phyloP scores from a whole-genome alignment of 1,139 yeast species.

The Magnusiomyces paraingens region DNA sequence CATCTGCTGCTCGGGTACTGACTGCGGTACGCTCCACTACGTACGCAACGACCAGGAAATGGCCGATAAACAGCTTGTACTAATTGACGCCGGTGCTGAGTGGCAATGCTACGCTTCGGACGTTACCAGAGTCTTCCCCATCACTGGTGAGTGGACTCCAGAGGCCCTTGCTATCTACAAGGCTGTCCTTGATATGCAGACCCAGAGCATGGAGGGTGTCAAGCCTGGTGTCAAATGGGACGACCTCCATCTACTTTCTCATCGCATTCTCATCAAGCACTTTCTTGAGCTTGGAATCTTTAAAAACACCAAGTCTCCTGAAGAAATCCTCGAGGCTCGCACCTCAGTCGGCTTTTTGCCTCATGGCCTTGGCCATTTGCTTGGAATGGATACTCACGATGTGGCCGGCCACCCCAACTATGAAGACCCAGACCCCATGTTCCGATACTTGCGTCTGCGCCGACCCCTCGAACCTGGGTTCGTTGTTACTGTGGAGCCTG shows the following conservation, averaged over 20 bases:
- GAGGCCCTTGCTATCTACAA: slow-evolving; percentile 81
- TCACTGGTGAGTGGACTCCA: slow-evolving; percentile 79
- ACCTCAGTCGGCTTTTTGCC: slow-evolving; percentile 81
- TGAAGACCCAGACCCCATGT: slow-evolving; percentile 69
- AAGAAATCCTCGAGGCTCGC: slow-evolving; percentile 63
- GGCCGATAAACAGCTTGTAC: slow-evolving; percentile 53
- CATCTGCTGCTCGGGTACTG: slow-evolving; percentile 89
- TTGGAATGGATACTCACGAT: slow-evolving; percentile 96
- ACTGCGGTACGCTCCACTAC: slow-evolving; percentile 87
- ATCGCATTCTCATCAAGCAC: slow-evolving; percentile 63
- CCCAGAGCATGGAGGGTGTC: slow-evolving; percentile 56
- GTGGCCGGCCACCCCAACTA: slow-evolving; percentile 86
- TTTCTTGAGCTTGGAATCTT: slow-evolving; percentile 74
- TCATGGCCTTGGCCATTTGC: slow-evolving; percentile 88
- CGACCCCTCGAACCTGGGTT: slow-evolving; percentile 64
- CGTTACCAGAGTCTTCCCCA: slow-evolving; percentile 93
- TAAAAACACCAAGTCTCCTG: slow-evolving; percentile 41
- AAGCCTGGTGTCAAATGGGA: slow-evolving; percentile 87
- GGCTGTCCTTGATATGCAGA: slow-evolving; percentile 80
- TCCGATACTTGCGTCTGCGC: slow-evolving; percentile 72
- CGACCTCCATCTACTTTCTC: slow-evolving; percentile 72
- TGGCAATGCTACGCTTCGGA: slow-evolving; percentile 92
- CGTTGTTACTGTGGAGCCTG: slow-evolving; percentile 95
- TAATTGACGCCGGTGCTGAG: slow-evolving; percentile 96
- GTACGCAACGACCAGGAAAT: slow-evolving; percentile 70